These are phyloP conservation scores for Backusella psychrophila DNA, from an alignment of 192 early-diverging fungal species.

Conservation along the genomic window DNA sequence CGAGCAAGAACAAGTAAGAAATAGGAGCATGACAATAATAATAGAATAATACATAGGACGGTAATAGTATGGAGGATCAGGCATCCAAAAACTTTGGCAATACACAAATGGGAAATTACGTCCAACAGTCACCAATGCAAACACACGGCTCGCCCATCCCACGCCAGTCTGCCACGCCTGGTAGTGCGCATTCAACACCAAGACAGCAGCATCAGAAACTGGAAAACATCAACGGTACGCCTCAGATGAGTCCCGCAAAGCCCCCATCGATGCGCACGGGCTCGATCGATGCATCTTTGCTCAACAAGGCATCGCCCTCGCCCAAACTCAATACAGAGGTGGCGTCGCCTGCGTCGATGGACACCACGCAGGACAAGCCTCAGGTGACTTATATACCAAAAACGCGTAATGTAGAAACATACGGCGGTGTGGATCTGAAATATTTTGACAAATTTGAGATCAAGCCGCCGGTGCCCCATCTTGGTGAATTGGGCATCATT, in stretches of 20 bases:
- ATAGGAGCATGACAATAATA: neutral
- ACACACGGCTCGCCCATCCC: constrained; percentile 9
- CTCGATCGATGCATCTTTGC: neutral
- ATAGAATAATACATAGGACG: constrained; percentile 25
- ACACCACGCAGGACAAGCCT: neutral
- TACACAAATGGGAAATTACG: neutral
- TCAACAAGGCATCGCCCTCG: neutral
- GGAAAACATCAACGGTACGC: constrained; percentile 10
- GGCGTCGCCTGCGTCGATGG: neutral
- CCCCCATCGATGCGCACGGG: neutral
- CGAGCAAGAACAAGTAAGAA: neutral
- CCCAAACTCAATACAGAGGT: neutral
- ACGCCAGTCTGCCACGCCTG: constrained; percentile 9
- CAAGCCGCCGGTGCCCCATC: constrained; percentile 46
- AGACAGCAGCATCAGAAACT: constrained; percentile 16
- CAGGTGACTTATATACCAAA: constrained; percentile 51
- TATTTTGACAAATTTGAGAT: constrained; percentile 53
- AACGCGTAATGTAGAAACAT: constrained; percentile 68
- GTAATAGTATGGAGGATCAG: constrained; percentile 37
- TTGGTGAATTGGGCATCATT: constrained; percentile 55
- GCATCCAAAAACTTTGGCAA: constrained; percentile 15
- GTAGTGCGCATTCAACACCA: constrained; percentile 17
- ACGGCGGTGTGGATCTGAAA: constrained; percentile 74
- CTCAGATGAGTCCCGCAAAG: constrained; percentile 12
- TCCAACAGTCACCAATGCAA: constrained; percentile 17